Conservation (phyloP, 2,329 filamentous ascomycete species). For the Aspergillus brunneoviolaceus region DNA sequence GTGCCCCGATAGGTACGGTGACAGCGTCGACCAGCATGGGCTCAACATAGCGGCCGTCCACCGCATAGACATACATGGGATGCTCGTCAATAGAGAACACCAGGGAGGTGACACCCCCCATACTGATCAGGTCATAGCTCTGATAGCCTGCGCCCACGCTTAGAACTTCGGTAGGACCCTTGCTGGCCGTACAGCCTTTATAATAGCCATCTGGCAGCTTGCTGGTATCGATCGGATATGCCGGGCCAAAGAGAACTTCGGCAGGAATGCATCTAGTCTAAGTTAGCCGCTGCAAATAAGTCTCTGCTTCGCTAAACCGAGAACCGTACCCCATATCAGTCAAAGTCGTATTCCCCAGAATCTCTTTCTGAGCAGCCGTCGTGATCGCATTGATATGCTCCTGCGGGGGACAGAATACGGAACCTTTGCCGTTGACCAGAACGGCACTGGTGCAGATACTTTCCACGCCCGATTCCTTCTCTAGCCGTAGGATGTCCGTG, state of each 20-base stretch:
- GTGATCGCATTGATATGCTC: conserved; percentile 35
- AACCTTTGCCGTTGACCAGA: conserved; percentile 59
- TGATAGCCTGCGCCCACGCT: conserved; percentile 37
- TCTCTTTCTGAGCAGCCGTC: conserved; percentile 15
- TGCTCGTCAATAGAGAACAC: conserved; percentile 48
- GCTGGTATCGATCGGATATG: conserved; percentile 21
- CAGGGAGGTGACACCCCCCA: conserved; percentile 31
- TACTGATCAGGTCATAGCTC: conserved; percentile 42
- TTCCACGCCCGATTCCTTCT: conserved; percentile 35
- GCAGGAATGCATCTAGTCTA: conserved; percentile 26
- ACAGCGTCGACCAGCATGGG: conserved; percentile 41
- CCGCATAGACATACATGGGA: conserved; percentile 46
- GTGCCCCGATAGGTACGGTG: conserved; percentile 36
- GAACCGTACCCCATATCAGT: conserved; percentile 30
- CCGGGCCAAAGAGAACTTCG: conserved; percentile 14
- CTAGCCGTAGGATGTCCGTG: conserved; percentile 38
- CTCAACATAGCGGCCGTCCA: conserved; percentile 46
- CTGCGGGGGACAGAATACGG: conserved; percentile 25
- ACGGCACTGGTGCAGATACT: conserved; percentile 61
- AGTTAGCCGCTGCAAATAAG: conserved; percentile 1
- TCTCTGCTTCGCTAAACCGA: neutral
- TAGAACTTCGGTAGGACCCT: conserved; percentile 29
- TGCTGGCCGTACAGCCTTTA: conserved; percentile 24
- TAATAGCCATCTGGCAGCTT: conserved; percentile 23
- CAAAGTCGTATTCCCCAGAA: conserved; percentile 23